These are phyloP conservation scores for Ophiobolus disseminans DNA, from an alignment of 2,329 filamentous ascomycete species.

Conservation along the genomic window DNA sequence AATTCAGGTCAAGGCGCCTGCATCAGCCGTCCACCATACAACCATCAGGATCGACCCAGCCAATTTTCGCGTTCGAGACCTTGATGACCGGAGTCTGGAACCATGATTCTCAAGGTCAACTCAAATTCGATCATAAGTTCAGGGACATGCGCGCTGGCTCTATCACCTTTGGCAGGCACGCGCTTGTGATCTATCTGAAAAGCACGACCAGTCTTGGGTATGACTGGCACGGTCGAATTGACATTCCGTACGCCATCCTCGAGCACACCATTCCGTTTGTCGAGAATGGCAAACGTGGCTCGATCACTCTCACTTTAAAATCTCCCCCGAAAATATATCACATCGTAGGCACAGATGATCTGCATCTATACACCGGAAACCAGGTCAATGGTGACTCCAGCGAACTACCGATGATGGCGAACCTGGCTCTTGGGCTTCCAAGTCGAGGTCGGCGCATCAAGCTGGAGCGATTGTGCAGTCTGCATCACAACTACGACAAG, in stretches of 20 bases:
- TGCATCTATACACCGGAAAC: slow-evolving; percentile 26
- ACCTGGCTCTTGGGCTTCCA: background rate
- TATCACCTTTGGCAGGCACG: slow-evolving; percentile 44
- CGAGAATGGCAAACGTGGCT: slow-evolving; percentile 18
- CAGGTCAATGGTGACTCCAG: slow-evolving; percentile 1
- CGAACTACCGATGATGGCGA: background rate
- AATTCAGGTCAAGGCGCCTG: slow-evolving; percentile 18
- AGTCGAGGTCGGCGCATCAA: background rate
- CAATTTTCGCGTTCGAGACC: slow-evolving; percentile 36
- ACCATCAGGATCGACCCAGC: slow-evolving; percentile 17
- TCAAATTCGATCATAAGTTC: slow-evolving; percentile 53
- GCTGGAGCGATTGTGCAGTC: slow-evolving; percentile 42
- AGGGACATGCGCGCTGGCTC: slow-evolving; percentile 51
- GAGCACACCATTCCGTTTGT: slow-evolving; percentile 46
- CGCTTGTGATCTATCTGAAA: slow-evolving; percentile 35
- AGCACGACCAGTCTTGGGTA: slow-evolving; percentile 1
- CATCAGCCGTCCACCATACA: slow-evolving; percentile 9
- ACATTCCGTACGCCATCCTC: slow-evolving; percentile 53
- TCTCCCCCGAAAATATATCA: slow-evolving; percentile 51
- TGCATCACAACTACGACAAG: slow-evolving; percentile 48
- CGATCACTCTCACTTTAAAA: slow-evolving; percentile 48
- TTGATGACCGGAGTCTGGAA: slow-evolving; percentile 52
- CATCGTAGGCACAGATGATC: slow-evolving; percentile 22
- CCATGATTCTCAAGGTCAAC: slow-evolving; percentile 38
- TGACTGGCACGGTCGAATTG: slow-evolving; percentile 44